These are phyloP conservation scores for Dunaliella primolecta DNA, from an alignment of 139 green algal genomes.

Conservation along the genomic window DNA sequence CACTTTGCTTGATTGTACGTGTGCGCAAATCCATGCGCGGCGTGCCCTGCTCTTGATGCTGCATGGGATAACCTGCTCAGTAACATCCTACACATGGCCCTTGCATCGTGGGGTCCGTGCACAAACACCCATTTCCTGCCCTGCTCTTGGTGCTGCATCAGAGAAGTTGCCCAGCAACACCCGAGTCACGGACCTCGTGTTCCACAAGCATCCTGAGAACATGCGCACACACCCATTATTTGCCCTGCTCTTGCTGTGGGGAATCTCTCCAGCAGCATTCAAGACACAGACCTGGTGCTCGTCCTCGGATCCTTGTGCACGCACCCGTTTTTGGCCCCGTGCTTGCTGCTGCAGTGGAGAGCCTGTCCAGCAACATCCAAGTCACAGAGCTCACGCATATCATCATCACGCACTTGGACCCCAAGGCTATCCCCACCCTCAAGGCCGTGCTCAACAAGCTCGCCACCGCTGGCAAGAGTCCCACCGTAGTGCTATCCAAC, in stretches of 20 bases:
- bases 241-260: too few relatives aligned
- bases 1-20: too few relatives aligned
- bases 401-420: conserved; percentile 83
- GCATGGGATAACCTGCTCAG: too few relatives aligned
- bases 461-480: neutral
- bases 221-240: too few relatives aligned
- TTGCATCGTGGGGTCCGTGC: too few relatives aligned
- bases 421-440: conserved; percentile 71
- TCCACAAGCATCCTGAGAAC: too few relatives aligned
- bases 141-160: conserved; percentile 34
- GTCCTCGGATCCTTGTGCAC: neutral
- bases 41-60: too few relatives aligned
- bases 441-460: conserved; percentile 56
- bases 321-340: neutral
- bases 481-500: conserved; percentile 80
- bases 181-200: conserved; percentile 28
- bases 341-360: conserved; percentile 38
- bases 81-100: too few relatives aligned
- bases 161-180: conserved; percentile 30
- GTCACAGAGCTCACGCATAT: conserved; percentile 57
- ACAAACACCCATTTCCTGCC: too few relatives aligned
- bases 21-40: too few relatives aligned
- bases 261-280: neutral
- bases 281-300: neutral
- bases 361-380: conserved; percentile 27